Conservation (phyloP, 2,329 filamentous ascomycete species). For the Ceratocystis harringtonii region DNA sequence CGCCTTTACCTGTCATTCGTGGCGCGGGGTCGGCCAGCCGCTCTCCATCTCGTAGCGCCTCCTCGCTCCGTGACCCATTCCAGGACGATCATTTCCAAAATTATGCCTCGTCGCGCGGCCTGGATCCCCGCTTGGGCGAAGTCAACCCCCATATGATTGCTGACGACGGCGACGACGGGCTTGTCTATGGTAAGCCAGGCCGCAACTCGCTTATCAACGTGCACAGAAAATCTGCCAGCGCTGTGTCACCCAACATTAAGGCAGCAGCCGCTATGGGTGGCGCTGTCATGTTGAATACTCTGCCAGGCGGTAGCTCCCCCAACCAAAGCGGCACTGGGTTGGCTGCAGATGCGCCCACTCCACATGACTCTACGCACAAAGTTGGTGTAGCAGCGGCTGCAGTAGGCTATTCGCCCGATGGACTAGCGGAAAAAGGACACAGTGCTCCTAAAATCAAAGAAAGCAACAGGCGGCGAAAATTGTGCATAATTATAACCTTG, state of each 20-base stretch:
- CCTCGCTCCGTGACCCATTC: constrained; percentile 14
- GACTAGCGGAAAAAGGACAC: constrained; percentile 33
- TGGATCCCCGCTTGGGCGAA: constrained; percentile 37
- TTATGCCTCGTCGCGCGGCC: constrained; percentile 23
- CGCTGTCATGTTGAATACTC: constrained; percentile 20
- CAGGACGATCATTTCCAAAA: constrained; percentile 14
- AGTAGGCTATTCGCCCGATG: constrained; percentile 6
- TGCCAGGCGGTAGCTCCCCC: constrained; percentile 11
- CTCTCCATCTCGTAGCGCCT: constrained; percentile 9
- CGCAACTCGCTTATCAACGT: constrained; percentile 44
- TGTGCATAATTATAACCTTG: constrained; percentile 51
- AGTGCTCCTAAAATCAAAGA: background rate
- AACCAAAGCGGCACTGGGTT: constrained; percentile 7
- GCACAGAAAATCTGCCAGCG: constrained; percentile 27
- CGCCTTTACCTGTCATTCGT: constrained; percentile 1
- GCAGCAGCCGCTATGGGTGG: constrained; percentile 31
- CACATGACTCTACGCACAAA: background rate
- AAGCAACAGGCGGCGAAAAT: constrained; percentile 39
- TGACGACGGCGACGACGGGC: constrained; percentile 78
- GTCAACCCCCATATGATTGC: constrained; percentile 68
- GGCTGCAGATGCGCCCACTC: background rate
- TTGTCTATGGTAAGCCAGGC: constrained; percentile 36
- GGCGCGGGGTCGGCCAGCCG: background rate
- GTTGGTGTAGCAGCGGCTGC: constrained; percentile 1
- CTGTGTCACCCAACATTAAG: constrained; percentile 28